phyloP scores from a whole-genome alignment of 2,329 filamentous ascomycete species.

The Blumeria graminis region DNA sequence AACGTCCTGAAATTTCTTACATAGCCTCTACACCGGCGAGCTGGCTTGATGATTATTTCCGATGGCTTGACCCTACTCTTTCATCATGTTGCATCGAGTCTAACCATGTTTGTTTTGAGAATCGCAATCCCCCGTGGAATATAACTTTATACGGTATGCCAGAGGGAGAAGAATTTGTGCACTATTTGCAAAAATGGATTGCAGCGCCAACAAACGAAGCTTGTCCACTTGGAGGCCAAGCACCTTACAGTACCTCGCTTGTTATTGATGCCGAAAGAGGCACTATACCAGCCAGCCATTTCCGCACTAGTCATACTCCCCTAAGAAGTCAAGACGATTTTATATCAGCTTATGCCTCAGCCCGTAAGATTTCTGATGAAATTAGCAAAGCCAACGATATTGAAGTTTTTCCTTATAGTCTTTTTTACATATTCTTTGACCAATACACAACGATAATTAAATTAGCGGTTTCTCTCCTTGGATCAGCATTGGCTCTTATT shows the following conservation, averaged over 20 bases:
- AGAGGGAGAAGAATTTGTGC: conserved; percentile 69
- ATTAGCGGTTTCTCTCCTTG: conserved; percentile 56
- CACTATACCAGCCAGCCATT: conserved; percentile 63
- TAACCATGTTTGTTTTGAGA: conserved; percentile 51
- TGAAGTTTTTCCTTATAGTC: conserved; percentile 84
- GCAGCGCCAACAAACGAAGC: conserved; percentile 53
- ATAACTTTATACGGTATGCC: conserved; percentile 80
- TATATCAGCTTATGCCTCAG: conserved; percentile 71
- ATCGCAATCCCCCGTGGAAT: conserved; percentile 65
- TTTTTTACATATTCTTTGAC: conserved; percentile 98
- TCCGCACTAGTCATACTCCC: conserved; percentile 73
- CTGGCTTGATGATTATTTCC: conserved; percentile 92
- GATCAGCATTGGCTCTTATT: conserved; percentile 65
- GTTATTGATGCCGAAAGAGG: conserved; percentile 44
- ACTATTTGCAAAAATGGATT: conserved; percentile 69
- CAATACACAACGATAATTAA: conserved; percentile 73
- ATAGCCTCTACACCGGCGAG: conserved; percentile 73
- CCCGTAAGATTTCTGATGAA: conserved; percentile 62
- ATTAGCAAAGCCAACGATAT: conserved; percentile 48
- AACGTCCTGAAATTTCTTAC: conserved; percentile 67
- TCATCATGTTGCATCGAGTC: conserved; percentile 23
- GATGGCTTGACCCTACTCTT: conserved; percentile 79
- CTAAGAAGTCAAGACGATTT: conserved; percentile 78
- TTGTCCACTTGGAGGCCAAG: conserved; percentile 72
- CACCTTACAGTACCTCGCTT: conserved; percentile 66